phyloP scores from a whole-genome alignment of 108 stramenopile genomes.

The Nitzschia sp. region DNA sequence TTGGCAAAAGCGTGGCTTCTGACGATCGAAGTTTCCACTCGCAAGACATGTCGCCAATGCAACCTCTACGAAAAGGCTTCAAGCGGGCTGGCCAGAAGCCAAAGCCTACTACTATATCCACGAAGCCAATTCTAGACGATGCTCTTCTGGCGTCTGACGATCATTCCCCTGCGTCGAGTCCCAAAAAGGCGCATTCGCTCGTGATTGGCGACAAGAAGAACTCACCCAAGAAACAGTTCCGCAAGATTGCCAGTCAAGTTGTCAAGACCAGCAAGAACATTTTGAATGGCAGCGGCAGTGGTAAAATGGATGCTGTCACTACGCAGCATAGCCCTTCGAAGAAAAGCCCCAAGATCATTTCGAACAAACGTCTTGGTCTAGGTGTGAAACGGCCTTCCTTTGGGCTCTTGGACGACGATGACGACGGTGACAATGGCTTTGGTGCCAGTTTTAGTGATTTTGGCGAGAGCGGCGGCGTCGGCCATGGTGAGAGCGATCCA shows the following conservation, averaged over 20 bases:
- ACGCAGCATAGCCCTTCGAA: neutral
- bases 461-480: neutral
- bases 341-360: neutral
- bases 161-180: neutral
- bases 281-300: neutral
- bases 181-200: neutral
- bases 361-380: neutral
- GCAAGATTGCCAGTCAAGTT: neutral
- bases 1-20: neutral
- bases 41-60: neutral
- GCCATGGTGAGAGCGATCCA: neutral
- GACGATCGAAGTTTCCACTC: neutral
- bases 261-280: neutral
- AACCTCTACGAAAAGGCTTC: neutral
- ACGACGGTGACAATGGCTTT: neutral
- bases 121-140: too few relatives aligned
- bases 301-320: too few relatives aligned
- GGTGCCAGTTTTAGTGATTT: neutral
- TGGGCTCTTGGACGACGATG: neutral
- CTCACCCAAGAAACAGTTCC: neutral
- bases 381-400: neutral
- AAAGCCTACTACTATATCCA: too few relatives aligned
- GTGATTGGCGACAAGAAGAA: neutral
- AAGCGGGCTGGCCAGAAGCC: neutral
- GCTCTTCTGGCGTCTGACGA: too few relatives aligned